These are phyloP conservation scores for Plenodomus tracheiphilus DNA, from an alignment of 2,329 filamentous ascomycete species.

Conservation along the genomic window DNA sequence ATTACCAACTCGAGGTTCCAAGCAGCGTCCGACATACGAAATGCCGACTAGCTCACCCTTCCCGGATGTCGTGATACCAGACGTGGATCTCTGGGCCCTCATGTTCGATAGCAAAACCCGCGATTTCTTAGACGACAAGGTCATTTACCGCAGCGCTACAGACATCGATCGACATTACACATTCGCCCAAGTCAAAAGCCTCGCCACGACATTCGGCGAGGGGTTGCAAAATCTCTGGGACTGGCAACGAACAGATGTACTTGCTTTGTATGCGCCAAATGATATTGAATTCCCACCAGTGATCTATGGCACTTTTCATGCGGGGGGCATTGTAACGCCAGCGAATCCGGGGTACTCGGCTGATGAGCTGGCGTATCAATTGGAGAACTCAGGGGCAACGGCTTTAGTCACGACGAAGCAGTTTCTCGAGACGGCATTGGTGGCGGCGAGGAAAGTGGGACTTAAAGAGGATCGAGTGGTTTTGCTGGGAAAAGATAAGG, in stretches of 20 bases:
- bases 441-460: slow-evolving; percentile 70
- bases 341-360: slow-evolving; percentile 85
- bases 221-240: slow-evolving; percentile 73
- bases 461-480: slow-evolving; percentile 72
- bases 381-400: slow-evolving; percentile 74
- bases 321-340: slow-evolving; percentile 76
- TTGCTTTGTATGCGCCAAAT: slow-evolving; percentile 82
- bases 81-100: slow-evolving; percentile 26
- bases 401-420: slow-evolving; percentile 73
- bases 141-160: slow-evolving; percentile 24
- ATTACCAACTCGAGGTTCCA: not conserved
- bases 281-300: slow-evolving; percentile 77
- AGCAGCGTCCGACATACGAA: not conserved
- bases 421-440: slow-evolving; percentile 64
- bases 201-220: slow-evolving; percentile 73
- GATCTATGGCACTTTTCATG: slow-evolving; percentile 78
- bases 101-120: slow-evolving; percentile 27
- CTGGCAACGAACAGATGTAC: slow-evolving; percentile 80
- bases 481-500: slow-evolving; percentile 69
- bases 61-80: slow-evolving; percentile 24
- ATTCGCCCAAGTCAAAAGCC: slow-evolving; percentile 65
- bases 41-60: slow-evolving; percentile 29
- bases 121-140: slow-evolving; percentile 26
- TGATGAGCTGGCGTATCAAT: slow-evolving; percentile 80
- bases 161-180: slow-evolving; percentile 58